phyloP scores from a whole-genome alignment of 2,329 filamentous ascomycete genomes.

The Aspergillus aculeatus region DNA sequence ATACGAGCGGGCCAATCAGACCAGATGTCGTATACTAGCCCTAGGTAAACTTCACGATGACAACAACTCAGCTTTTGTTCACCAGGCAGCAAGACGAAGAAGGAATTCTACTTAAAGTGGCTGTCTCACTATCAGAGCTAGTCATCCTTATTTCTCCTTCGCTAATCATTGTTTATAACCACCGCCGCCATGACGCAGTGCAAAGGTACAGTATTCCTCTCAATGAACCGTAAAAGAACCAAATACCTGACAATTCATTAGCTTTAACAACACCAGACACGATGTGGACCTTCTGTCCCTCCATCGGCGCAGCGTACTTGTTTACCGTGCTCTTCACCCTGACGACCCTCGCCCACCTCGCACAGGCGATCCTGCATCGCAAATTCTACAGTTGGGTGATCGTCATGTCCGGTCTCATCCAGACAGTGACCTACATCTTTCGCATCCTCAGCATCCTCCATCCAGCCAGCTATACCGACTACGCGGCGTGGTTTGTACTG shows the following conservation, averaged over 20 bases:
- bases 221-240: fast-evolving
- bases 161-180: background rate
- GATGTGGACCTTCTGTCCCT: slow-evolving; percentile 2
- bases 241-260: background rate
- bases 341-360: background rate
- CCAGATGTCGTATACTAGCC: background rate
- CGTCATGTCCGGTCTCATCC: background rate
- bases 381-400: slow-evolving; percentile 1
- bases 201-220: background rate
- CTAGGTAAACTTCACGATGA: background rate
- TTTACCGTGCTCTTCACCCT: slow-evolving; percentile 1
- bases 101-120: background rate
- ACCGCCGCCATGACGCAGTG: background rate
- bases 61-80: background rate
- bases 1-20: background rate
- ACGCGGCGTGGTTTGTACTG: slow-evolving; percentile 1
- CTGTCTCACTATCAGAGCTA: fast-evolving
- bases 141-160: background rate
- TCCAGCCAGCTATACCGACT: background rate
- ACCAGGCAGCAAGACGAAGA: background rate
- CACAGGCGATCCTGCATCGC: background rate
- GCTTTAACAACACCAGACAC: background rate
- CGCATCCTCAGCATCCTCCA: background rate
- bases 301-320: background rate
- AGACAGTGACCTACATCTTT: background rate